Evolutionary conservation across 2,329 filamentous ascomycete genomes (phyloP).

Genomic region (Diaporthe sp.): DNA sequence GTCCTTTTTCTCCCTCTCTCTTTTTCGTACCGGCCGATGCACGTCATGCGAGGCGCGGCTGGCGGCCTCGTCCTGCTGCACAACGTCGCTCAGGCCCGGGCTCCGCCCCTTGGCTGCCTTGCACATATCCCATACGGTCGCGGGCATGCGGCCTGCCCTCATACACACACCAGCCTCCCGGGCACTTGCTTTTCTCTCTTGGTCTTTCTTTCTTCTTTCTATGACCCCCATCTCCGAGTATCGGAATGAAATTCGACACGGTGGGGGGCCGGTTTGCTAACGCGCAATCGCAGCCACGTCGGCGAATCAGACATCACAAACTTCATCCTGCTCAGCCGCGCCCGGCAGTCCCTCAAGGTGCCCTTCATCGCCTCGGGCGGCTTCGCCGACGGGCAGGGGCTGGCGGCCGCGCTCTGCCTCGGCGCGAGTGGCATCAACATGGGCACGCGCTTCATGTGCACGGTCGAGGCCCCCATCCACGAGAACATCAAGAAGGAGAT

Average conservation of each 20-base stretch:
- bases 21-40: conserved; percentile 8
- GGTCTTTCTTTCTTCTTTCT: neutral
- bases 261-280: neutral
- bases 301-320: conserved; percentile 91
- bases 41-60: conserved; percentile 23
- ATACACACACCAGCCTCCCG: conserved; percentile 2
- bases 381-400: conserved; percentile 93
- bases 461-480: conserved; percentile 92
- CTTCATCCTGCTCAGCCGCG: conserved; percentile 87
- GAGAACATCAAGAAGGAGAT: conserved; percentile 94
- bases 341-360: conserved; percentile 84
- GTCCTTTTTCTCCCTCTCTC: neutral
- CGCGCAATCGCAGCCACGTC: conserved; percentile 69
- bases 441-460: conserved; percentile 98
- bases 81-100: conserved; percentile 10
- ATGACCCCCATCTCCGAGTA: neutral
- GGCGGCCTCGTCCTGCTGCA: neutral
- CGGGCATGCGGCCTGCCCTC: conserved; percentile 13
- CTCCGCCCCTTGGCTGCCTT: neutral
- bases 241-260: neutral
- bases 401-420: conserved; percentile 90
- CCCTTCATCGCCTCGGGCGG: conserved; percentile 97
- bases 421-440: conserved; percentile 98
- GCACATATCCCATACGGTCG: neutral
- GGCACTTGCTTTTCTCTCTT: neutral